phyloP scores from a whole-genome alignment of 306 rosid genomes.

The Cicer yamashitae region DNA sequence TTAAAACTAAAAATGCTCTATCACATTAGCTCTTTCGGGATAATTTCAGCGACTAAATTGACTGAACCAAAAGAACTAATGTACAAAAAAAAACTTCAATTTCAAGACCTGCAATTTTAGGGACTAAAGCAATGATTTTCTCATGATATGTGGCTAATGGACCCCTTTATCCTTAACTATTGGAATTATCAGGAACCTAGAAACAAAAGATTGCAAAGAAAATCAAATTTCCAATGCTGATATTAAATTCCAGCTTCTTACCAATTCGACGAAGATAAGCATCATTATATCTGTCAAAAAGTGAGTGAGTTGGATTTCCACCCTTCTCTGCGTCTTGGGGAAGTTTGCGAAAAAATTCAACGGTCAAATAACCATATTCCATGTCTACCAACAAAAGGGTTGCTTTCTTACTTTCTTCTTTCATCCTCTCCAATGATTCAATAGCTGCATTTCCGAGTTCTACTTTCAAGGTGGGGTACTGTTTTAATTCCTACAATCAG shows the following conservation, averaged over 20 bases:
- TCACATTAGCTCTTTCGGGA: neutral
- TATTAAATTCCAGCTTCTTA: constrained; percentile 38
- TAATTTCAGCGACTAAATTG: no score
- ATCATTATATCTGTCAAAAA: constrained; percentile 94
- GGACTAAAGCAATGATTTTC: neutral
- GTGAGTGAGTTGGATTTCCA: constrained; percentile 92
- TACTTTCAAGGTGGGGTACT: constrained; percentile 88
- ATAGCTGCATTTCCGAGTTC: constrained; percentile 84
- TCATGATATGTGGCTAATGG: neutral
- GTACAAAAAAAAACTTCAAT: neutral
- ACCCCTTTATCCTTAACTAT: neutral
- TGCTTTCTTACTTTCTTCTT: constrained; percentile 91
- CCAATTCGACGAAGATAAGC: constrained; percentile 91
- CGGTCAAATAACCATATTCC: constrained; percentile 90
- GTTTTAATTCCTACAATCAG: constrained; percentile 77
- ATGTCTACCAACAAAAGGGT: constrained; percentile 85
- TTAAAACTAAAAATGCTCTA: neutral
- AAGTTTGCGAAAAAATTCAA: constrained; percentile 95
- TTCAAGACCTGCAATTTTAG: neutral
- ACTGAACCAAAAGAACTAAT: no score
- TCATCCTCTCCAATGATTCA: constrained; percentile 91
- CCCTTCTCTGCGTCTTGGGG: constrained; percentile 98
- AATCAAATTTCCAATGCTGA: constrained; percentile 1
- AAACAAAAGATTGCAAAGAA: neutral
- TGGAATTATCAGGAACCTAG: constrained; percentile 6